These are phyloP conservation scores for Penicillium egyptiacum DNA, from an alignment of 495 filamentous ascomycete species.

Conservation along the genomic window DNA sequence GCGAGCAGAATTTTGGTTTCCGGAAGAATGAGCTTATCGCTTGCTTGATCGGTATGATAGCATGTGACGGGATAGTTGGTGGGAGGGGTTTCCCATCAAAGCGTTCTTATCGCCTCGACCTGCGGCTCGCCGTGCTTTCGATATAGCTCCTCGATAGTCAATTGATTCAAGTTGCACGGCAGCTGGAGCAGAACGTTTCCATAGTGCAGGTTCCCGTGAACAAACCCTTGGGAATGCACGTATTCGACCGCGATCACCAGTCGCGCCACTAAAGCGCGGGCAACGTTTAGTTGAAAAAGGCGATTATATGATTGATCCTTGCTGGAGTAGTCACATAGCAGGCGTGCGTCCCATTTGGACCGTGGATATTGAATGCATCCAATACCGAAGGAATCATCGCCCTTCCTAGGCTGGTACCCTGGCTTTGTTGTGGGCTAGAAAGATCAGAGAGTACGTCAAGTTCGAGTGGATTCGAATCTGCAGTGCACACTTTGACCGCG, in stretches of 20 bases:
- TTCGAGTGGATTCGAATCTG: conserved; percentile 7
- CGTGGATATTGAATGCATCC: neutral
- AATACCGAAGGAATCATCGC: neutral
- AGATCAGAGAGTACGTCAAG: neutral
- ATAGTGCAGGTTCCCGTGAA: conserved; percentile 36
- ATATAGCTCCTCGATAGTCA: conserved; percentile 30
- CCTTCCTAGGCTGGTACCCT: neutral
- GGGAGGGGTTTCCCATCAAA: conserved; percentile 29
- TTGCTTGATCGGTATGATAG: conserved; percentile 26
- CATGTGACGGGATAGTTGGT: conserved; percentile 24
- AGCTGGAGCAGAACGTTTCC: conserved; percentile 35
- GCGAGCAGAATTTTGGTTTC: conserved; percentile 35
- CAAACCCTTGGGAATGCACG: conserved; percentile 34
- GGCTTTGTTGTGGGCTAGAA: neutral
- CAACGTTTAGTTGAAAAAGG: conserved; percentile 42
- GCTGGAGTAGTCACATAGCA: conserved; percentile 19
- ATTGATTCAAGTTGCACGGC: conserved; percentile 17
- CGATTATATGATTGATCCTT: conserved; percentile 31
- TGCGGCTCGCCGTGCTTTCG: conserved; percentile 27
- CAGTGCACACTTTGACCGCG: conserved; percentile 17
- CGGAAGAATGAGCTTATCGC: conserved; percentile 26
- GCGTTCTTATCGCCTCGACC: conserved; percentile 22
- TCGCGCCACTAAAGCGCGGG: conserved; percentile 43
- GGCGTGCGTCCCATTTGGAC: neutral
- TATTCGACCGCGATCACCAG: conserved; percentile 34